Conservation (phyloP, 768 basidiomycete species). For the Trichaptum fuscoviolaceum region DNA sequence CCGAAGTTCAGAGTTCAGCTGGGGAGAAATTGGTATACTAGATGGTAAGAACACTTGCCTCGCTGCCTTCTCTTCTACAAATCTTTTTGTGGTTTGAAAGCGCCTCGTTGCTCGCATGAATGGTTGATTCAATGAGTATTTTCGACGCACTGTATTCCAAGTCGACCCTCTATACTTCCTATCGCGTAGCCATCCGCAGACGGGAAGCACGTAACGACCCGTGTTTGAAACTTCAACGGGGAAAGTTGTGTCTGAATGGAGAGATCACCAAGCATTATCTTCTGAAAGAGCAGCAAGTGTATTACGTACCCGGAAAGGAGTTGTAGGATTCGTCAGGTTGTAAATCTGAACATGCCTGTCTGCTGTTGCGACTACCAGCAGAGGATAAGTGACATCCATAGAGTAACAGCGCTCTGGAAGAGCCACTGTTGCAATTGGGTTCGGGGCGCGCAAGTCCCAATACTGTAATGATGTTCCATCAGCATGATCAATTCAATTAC, state of each 20-base stretch:
- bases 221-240: constrained; percentile 35
- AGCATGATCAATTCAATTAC: not conserved
- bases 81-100: not conserved
- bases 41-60: not conserved
- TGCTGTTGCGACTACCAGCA: constrained; percentile 38
- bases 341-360: constrained; percentile 37
- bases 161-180: constrained; percentile 31
- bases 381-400: constrained; percentile 26
- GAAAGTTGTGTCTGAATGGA: constrained; percentile 20
- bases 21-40: constrained; percentile 7
- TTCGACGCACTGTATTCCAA: constrained; percentile 38
- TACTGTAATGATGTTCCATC: constrained; percentile 10
- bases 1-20: constrained; percentile 13
- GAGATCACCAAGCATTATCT: not conserved
- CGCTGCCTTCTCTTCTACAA: not conserved
- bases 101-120: not conserved
- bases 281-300: not conserved
- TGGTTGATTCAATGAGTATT: not conserved
- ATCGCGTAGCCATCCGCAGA: constrained; percentile 22
- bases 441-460: constrained; percentile 34
- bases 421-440: constrained; percentile 29
- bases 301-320: constrained; percentile 26
- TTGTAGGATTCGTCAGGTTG: constrained; percentile 33
- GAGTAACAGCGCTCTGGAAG: constrained; percentile 38
- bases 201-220: constrained; percentile 24